Evolutionary conservation across 2,329 filamentous ascomycete species (phyloP).

Genomic region (Diplocarpon rosae): DNA sequence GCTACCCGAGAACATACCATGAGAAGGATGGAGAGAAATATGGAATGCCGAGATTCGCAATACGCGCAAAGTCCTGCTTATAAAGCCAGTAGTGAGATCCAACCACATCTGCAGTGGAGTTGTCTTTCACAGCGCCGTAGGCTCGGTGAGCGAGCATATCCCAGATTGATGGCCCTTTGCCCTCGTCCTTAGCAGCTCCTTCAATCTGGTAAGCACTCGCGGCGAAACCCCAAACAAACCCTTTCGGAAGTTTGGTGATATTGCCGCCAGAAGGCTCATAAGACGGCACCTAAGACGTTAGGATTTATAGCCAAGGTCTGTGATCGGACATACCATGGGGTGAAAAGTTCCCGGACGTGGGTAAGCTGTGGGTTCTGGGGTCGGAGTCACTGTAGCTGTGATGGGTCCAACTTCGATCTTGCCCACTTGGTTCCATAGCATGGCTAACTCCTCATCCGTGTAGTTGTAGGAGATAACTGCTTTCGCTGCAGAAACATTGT

Average conservation of each 20-base stretch:
- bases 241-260: slow-evolving; percentile 31
- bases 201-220: slow-evolving; percentile 37
- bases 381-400: slow-evolving; percentile 33
- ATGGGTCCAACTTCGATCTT: slow-evolving; percentile 32
- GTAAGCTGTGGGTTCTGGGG: slow-evolving; percentile 32
- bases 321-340: slow-evolving; percentile 31
- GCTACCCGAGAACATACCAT: slow-evolving; percentile 21
- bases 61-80: slow-evolving; percentile 43
- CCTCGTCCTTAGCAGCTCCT: slow-evolving; percentile 35
- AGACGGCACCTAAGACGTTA: slow-evolving; percentile 13
- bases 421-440: slow-evolving; percentile 35
- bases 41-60: slow-evolving; percentile 40
- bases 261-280: slow-evolving; percentile 19
- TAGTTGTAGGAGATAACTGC: slow-evolving; percentile 35
- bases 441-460: slow-evolving; percentile 35
- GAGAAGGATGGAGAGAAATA: slow-evolving; percentile 34
- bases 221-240: slow-evolving; percentile 37
- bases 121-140: slow-evolving; percentile 26
- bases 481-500: slow-evolving; percentile 33
- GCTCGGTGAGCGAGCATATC: slow-evolving; percentile 29
- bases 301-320: slow-evolving; percentile 20
- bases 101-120: slow-evolving; percentile 38
- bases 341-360: slow-evolving; percentile 31
- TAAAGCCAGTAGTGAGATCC: slow-evolving; percentile 44
- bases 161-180: slow-evolving; percentile 33